phyloP scores from a whole-genome alignment of 495 filamentous ascomycete genomes.

The Cercophora sp. region DNA sequence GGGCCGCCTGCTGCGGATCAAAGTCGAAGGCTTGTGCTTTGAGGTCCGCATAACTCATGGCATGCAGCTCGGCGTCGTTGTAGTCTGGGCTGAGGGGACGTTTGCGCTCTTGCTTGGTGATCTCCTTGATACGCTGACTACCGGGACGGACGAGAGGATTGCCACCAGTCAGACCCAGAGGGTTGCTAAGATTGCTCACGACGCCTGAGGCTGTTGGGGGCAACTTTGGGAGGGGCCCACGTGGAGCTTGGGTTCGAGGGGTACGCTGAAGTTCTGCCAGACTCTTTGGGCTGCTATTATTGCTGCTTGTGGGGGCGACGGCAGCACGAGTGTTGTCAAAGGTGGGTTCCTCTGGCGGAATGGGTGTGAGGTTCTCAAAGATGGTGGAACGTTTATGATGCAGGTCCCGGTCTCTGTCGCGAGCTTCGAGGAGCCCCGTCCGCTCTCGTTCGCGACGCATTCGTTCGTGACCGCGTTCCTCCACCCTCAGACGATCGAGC shows the following conservation, averaged over 20 bases:
- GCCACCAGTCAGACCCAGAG: slow-evolving; percentile 10
- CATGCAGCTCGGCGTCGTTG: slow-evolving; percentile 45
- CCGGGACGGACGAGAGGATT: slow-evolving; percentile 27
- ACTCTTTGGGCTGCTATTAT: slow-evolving; percentile 17
- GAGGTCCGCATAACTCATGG: slow-evolving; percentile 53
- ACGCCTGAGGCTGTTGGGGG: not conserved
- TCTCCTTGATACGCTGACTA: slow-evolving; percentile 31
- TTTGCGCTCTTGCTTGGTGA: slow-evolving; percentile 20
- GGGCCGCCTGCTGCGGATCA: slow-evolving; percentile 40
- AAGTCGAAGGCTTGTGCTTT: slow-evolving; percentile 52
- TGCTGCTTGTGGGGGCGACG: slow-evolving; percentile 13
- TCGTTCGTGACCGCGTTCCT: slow-evolving; percentile 25
- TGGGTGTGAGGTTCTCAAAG: slow-evolving; percentile 25
- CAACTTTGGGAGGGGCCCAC: slow-evolving; percentile 7
- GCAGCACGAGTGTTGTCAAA: slow-evolving; percentile 32
- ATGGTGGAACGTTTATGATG: slow-evolving; percentile 30
- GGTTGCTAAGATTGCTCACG: not conserved
- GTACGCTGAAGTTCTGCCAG: slow-evolving; percentile 24
- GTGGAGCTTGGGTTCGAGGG: slow-evolving; percentile 21
- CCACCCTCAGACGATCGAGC: slow-evolving; percentile 23
- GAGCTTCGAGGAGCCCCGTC: slow-evolving; percentile 17
- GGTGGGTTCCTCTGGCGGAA: slow-evolving; percentile 19
- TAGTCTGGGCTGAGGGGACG: slow-evolving; percentile 48
- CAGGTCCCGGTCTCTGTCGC: slow-evolving; percentile 22
- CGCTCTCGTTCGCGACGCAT: slow-evolving; percentile 21